These are phyloP conservation scores for Alternaria longipes DNA, from an alignment of 2,329 filamentous ascomycete species.

Conservation along the genomic window DNA sequence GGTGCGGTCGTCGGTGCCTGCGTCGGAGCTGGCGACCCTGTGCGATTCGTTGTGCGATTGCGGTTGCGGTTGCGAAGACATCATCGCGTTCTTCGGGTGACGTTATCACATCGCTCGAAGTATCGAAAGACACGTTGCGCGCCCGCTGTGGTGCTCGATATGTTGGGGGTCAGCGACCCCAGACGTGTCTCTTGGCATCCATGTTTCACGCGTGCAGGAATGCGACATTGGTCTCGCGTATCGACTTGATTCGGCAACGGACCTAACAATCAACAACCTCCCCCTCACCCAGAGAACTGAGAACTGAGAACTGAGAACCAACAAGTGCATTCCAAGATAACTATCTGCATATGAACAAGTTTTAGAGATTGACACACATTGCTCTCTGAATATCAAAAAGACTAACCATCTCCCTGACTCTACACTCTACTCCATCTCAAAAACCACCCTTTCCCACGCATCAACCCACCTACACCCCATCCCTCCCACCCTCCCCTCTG, in stretches of 20 bases:
- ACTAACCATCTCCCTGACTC: neutral
- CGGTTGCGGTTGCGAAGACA: conserved; percentile 31
- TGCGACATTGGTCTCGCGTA: neutral
- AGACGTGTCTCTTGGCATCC: conserved; percentile 15
- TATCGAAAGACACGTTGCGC: conserved; percentile 13
- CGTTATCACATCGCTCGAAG: conserved; percentile 25
- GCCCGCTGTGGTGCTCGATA: conserved; percentile 8
- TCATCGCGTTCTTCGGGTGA: conserved; percentile 20
- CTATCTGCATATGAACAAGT: neutral
- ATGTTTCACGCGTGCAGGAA: conserved; percentile 14
- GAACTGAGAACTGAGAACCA: too few species aligned
- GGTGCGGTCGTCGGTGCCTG: conserved; percentile 42
- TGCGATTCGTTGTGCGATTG: conserved; percentile 27
- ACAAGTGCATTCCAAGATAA: accelerated
- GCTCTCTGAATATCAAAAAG: neutral
- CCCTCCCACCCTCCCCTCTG: conserved; percentile 67
- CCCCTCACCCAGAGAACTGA: too few species aligned
- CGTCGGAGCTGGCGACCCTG: conserved; percentile 30
- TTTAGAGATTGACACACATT: neutral
- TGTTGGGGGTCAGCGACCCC: conserved; percentile 5
- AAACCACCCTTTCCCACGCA: conserved; percentile 64
- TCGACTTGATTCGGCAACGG: neutral
- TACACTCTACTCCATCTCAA: conserved; percentile 56
- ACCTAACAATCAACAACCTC: neutral
- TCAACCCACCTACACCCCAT: conserved; percentile 73